Conservation (phyloP, 2,329 filamentous ascomycete species). For the Tolypocladium ovalisporum region DNA sequence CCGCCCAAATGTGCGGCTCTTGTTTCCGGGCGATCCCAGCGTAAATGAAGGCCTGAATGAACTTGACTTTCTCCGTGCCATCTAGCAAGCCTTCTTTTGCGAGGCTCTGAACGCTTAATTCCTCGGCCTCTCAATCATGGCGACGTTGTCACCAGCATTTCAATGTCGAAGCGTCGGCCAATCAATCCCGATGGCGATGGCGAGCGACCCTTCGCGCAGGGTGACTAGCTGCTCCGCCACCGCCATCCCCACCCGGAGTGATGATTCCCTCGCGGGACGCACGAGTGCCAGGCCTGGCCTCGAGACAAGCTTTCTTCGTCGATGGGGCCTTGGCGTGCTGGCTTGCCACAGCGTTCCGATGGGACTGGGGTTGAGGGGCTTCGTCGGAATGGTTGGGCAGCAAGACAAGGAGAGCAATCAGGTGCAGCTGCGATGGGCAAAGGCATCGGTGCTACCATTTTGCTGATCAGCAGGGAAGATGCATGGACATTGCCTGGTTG, state of each 20-base stretch:
- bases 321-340: too few relatives aligned
- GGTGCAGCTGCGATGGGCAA: background rate
- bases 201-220: background rate
- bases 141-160: background rate
- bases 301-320: conserved; percentile 1
- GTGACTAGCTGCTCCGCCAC: background rate
- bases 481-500: background rate
- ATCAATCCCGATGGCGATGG: background rate
- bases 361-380: background rate
- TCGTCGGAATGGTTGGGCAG: background rate
- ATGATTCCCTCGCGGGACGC: background rate
- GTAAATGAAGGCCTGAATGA: background rate
- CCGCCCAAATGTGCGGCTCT: background rate
- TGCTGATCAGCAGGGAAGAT: background rate
- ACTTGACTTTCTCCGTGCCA: too few relatives aligned
- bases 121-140: background rate
- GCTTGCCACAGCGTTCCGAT: background rate
- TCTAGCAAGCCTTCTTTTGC: background rate
- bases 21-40: background rate
- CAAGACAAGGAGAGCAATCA: background rate
- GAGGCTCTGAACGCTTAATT: background rate
- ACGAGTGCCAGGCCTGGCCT: background rate
- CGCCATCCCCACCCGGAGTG: background rate
- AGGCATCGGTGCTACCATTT: background rate
- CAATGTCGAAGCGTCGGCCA: background rate